Evolutionary conservation across 495 filamentous ascomycete genomes (phyloP).

Genomic region (Entonaema liquescens): DNA sequence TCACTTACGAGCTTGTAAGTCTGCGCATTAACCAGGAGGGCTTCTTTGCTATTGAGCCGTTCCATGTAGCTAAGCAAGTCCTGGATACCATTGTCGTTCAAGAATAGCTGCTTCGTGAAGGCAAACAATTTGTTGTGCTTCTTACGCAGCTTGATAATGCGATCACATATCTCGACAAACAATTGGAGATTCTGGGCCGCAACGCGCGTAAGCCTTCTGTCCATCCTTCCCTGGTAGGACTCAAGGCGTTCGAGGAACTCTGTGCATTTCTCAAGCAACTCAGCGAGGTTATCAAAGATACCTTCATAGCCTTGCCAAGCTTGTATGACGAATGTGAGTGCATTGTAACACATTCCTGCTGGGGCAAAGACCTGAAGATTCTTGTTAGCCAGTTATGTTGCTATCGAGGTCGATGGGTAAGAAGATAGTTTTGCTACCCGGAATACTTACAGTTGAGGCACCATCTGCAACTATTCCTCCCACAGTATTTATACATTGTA

Average conservation of each 20-base stretch:
- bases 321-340: conserved; percentile 50
- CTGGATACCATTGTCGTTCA: conserved; percentile 50
- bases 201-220: conserved; percentile 48
- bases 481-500: conserved; percentile 50
- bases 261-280: conserved; percentile 49
- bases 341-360: conserved; percentile 53
- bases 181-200: conserved; percentile 53
- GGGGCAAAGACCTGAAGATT: conserved; percentile 48
- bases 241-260: conserved; percentile 51
- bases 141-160: conserved; percentile 49
- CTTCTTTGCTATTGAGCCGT: conserved; percentile 48
- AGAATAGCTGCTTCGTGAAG: conserved; percentile 51
- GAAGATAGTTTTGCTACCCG: too few species aligned
- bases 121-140: conserved; percentile 44
- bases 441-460: conserved; percentile 45
- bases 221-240: conserved; percentile 51
- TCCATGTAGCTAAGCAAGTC: conserved; percentile 52
- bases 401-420: conserved; percentile 2
- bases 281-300: conserved; percentile 50
- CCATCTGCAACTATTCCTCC: conserved; percentile 48
- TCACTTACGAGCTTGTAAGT: conserved; percentile 51
- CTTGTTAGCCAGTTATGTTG: conserved; percentile 16
- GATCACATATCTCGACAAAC: conserved; percentile 54
- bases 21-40: conserved; percentile 49
- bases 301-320: conserved; percentile 55